Evolutionary conservation across 805 yeast genomes (phyloP), one percentile per base, ranked within the genome.

Genomic region (Ogataea nonfermentans): DNA sequence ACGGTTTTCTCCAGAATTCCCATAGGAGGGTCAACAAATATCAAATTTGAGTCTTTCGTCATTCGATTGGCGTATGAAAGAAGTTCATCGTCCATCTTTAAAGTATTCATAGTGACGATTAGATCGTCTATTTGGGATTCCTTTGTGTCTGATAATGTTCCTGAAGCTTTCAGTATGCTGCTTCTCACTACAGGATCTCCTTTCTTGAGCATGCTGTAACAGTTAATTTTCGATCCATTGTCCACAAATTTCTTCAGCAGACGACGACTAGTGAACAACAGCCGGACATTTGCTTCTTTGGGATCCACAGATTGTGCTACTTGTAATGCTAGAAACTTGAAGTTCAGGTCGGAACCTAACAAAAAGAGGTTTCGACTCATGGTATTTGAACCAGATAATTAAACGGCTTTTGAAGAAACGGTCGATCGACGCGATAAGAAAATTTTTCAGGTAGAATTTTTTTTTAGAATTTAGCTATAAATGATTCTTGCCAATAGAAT

Each of bases 11-110:
- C 53, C 4, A 52, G 29, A 7, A 35, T 28, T 7, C 55, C 59
- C 10, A 51, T 41, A 13, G 37, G 24, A 1, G 63, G 59, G 37
- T 58, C 48, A 9, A 59, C 46, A 29, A 59, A 45, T 3, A 58
- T n/a, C 5, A 59, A 15, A 28, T 47, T 55, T 7, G 63, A 44
- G 9, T 50, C 33, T 11, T 29, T 24, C 0, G 48, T 14, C n/a
- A 56, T 44, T 16, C 40, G 29, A 3, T 29, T 30, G 28, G 19
- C 35, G 41, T 44, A 47, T 4, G 14, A 29, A 10, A 33, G n/a
- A 10, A 52, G 22, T 20, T 23, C 17, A 8, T 35, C 11, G 6
- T 22, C 37, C 3, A 38, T 13, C 7, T 35, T 39, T 3, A 36
- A 11, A 6, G 43, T 41, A 17, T 19, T 37, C 23, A 34, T 28